A percentile compares a stretch with the other conserved stretches of the same genome.
These are phyloP conservation scores for Gymnopilus dilepis DNA, from an alignment of 768 basidiomycete species.

Conservation along the genomic window DNA sequence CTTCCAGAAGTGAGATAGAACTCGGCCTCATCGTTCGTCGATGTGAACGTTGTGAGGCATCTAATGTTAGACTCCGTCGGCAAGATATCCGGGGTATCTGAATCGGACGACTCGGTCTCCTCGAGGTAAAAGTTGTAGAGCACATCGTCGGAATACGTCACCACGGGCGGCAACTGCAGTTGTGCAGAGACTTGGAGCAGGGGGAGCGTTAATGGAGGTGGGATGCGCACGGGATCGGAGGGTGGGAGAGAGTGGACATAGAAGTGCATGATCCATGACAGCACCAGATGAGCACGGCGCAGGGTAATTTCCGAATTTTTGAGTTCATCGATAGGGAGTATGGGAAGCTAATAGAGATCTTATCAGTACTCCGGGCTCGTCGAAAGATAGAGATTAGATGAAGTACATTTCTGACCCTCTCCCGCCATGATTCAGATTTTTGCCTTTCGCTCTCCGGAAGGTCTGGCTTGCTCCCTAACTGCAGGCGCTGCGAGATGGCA, in stretches of 20 bases:
- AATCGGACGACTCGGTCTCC: conserved; percentile 23
- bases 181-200: conserved; percentile 70
- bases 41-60: conserved; percentile 75
- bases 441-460: conserved; percentile 40
- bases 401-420: conserved; percentile 47
- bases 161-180: conserved; percentile 83
- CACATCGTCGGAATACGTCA: conserved; percentile 92
- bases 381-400: neutral
- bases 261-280: conserved; percentile 76
- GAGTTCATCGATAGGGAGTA: conserved; percentile 53
- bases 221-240: conserved; percentile 62
- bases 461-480: conserved; percentile 56
- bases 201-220: conserved; percentile 73
- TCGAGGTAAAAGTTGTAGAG: conserved; percentile 79
- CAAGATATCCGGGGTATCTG: conserved; percentile 38
- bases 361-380: neutral
- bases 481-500: conserved; percentile 48
- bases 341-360: conserved; percentile 48
- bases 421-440: conserved; percentile 52
- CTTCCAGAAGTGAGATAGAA: conserved; percentile 89
- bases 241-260: conserved; percentile 73
- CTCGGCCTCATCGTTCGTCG: conserved; percentile 78
- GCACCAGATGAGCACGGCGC: conserved; percentile 74
- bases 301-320: conserved; percentile 58
- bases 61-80: conserved; percentile 66